Base-by-base conservation (phyloP, 257 asterid genomes). In the Petunia axillaris region DNA sequence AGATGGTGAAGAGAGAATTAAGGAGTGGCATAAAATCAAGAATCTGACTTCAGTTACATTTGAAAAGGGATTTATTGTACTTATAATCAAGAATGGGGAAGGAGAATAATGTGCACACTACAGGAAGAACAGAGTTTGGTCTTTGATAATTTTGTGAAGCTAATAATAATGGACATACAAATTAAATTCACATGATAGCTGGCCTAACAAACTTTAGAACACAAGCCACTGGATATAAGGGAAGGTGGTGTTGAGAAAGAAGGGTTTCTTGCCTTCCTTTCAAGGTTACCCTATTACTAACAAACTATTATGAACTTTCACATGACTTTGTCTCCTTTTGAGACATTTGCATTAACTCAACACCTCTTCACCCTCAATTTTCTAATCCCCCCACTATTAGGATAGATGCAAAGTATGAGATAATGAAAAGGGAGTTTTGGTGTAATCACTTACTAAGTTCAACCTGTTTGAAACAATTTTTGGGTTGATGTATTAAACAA, bases 271-370 rank as follows among this genome's bases (percentile, higher is more conserved):
- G 87, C 85, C 79, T 75, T 81, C 68, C 71, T 80, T 85, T 59
- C 65, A 82, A 82, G 87, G 62, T 73, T 35, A 46, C 78, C 62
- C 50, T 36, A 57, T 80, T 70, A 73, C 83, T 39, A 36, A 78
- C 73, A 38, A 55, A 81, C 80, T 66, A 74, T 44, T 81, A 83
- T 86, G 85, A 81, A 79, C 44, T 84, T 71, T 84, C 89, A 86
- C 89, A 86, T 83, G 87, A 79, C 79, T 38, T 43, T 86, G 85
- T 83, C 81, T 76, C 79, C 62, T 66, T 79, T 77, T 71, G 3
- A 15, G 70, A 40, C 82, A 79, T 63, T 66, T 53, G 54, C 81
- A 81, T 81, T 78, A 83, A 83, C n/a, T 81, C 82, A 43, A 41
- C 81, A 80, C 15, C 66, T 54, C 85, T 50, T 59, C 13, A 36